Evolutionary conservation across 169 alveolate genomes (phyloP), one percentile per base, ranked within the genome.

Genomic region (Plasmodium relictum): DNA sequence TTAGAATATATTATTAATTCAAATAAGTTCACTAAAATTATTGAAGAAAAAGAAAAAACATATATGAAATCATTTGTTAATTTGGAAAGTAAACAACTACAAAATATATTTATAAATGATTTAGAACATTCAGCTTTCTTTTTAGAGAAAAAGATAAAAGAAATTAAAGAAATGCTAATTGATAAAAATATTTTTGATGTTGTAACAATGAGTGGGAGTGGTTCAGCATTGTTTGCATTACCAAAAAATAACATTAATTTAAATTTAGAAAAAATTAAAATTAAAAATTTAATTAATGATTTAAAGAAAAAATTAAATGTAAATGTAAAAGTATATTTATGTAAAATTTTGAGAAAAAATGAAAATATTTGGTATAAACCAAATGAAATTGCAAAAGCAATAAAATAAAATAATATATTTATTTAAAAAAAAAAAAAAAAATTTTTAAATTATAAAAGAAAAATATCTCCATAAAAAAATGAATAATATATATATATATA

Each of bases 191-290:
- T 78, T 16, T 78, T 78, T 69, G 61, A 78, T 41, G 78, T 58
- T 65, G 89, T 78, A 78, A 20, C 89, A 24, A 78, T 78, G 89
- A 78, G 89, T 78, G 89, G 89, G 12, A 78, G 89, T 44, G 89
- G 89, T 8, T 78, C 89, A 48, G 45, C 89, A 10, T 37, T 78
- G 63, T 78, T 78, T 78, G 76, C 78, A 9, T 37, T 78, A n/a
- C 48, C 89, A 41, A 78, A 78, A 48, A 78, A 65, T 54, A 31
- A 74, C 22, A 66, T 63, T 22, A 48, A 58, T 78, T 44, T 52
- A 65, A 12, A 63, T n/a, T 26, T 10, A 6, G 69, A 78, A 58
- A 78, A 65, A 42, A 44, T 12, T 26, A n/a, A 44, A 24, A 37
- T 78, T 24, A 65, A 78, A 78, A 58, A 78, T 26, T 26, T 78